Percentiles rank a stretch among this genome's conserved stretches.
These are phyloP conservation scores for Phytophthora melonis DNA, from an alignment of 352 stramenopile genomes.

Conservation along the genomic window DNA sequence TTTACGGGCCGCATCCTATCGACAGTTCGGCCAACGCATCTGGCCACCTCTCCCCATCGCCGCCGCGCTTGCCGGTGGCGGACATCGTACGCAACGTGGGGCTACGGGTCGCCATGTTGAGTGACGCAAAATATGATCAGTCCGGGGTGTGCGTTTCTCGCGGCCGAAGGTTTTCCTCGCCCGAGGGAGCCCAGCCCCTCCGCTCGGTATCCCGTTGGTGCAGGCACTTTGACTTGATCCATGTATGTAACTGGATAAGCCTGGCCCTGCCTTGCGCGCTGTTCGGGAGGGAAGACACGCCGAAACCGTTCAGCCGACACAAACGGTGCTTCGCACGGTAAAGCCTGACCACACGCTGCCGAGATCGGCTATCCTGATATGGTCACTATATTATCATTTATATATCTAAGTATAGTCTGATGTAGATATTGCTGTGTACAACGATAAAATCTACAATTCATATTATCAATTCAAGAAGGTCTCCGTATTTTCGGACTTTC, in stretches of 20 bases:
- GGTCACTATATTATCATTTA: too few species aligned
- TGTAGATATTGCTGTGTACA: neutral
- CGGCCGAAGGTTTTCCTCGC: slow-evolving; percentile 37
- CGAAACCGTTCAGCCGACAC: slow-evolving; percentile 30
- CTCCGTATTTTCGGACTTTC: too few species aligned
- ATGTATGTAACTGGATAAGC: slow-evolving; percentile 15
- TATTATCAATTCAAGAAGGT: neutral
- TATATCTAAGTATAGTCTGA: too few species aligned
- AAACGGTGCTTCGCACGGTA: slow-evolving; percentile 22
- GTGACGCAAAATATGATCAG: slow-evolving; percentile 34
- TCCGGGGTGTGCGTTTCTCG: slow-evolving; percentile 38
- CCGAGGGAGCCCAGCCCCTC: slow-evolving; percentile 6
- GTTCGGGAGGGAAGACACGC: slow-evolving; percentile 31
- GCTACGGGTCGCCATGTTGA: slow-evolving; percentile 17
- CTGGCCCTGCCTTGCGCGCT: neutral
- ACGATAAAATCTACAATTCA: neutral
- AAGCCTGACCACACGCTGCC: slow-evolving; percentile 20
- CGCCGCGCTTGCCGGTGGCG: slow-evolving; percentile 8
- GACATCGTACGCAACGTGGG: slow-evolving; percentile 20
- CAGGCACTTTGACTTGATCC: neutral
- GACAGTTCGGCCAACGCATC: slow-evolving; percentile 25
- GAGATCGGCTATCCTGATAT: neutral
- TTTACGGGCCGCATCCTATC: slow-evolving; percentile 12
- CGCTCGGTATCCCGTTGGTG: slow-evolving; percentile 34
- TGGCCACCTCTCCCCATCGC: slow-evolving; percentile 6